Evolutionary conservation across 805 yeast species (phyloP).

Genomic region (Wickerhamomyces rabaulensis): DNA sequence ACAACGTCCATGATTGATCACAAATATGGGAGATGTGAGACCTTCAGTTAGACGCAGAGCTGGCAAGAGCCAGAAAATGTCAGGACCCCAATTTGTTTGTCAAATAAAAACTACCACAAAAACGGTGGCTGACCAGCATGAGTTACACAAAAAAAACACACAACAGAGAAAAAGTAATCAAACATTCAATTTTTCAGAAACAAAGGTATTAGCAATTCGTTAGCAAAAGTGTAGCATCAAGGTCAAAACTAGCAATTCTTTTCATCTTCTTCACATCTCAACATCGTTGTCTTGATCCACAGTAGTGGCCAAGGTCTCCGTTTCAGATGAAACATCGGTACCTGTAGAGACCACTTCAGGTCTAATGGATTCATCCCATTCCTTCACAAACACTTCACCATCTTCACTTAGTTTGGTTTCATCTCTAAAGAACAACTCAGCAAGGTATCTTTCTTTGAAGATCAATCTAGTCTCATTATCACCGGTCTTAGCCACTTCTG

Average conservation of each 20-base stretch:
- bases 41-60: too few relatives aligned
- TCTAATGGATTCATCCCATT: conserved; percentile 20
- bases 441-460: conserved; percentile 19
- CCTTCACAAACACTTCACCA: conserved; percentile 7
- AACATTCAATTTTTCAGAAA: too few relatives aligned
- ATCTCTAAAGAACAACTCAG: conserved; percentile 19
- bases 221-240: not conserved
- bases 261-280: not conserved
- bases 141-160: not conserved
- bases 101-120: not conserved
- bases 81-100: too few relatives aligned
- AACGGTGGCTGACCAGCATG: not conserved
- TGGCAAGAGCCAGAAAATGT: too few relatives aligned
- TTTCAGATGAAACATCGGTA: not conserved
- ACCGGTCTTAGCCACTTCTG: conserved; percentile 3
- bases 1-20: not conserved
- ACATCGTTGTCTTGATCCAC: conserved; percentile 3
- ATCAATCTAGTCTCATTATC: conserved; percentile 12
- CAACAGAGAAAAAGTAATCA: not conserved
- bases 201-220: not conserved
- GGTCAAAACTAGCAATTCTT: not conserved
- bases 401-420: conserved; percentile 6
- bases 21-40: too few relatives aligned
- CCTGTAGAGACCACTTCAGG: not conserved
- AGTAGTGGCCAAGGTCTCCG: not conserved